Evolutionary conservation across 2,329 filamentous ascomycete species (phyloP), one percentile per base, ranked within the genome.

Genomic region (Allantophomopsis lycopodina): DNA sequence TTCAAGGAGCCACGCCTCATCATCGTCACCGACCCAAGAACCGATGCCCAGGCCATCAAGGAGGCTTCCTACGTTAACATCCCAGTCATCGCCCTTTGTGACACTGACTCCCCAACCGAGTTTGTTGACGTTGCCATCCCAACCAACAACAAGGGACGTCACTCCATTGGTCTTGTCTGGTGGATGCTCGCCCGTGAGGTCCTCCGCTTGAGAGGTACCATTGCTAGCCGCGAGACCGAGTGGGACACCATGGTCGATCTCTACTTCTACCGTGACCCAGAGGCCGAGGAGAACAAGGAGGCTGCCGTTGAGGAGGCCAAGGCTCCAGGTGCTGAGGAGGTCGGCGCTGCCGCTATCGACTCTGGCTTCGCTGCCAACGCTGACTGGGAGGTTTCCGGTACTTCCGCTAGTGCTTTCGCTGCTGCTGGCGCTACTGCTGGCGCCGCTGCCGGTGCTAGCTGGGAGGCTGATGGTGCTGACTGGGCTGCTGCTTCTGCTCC

Each of bases 1-100:
- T 98, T 98, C 87, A 95, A 95, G 82, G 91, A 98, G 77, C 91
- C 91, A 63, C 93, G 93, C 68, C 78, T 98, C 63, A 96, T 98
- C 70, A 80, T 98, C 65, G 91, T 98, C 61, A 98, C 91, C 71
- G 91, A 98, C 69, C 91, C 91, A 59, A 89, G 93, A 71, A 98
- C 93, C 74, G 91, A 98, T 61, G 86, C 91, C 65, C 91, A 98
- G 80, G 91, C 91, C 62, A 98, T 98, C 81, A 96, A 95, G 83
- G 91, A 98, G 77, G 91, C 93, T 64, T 91, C 83, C 63, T 98
- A 98, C 72, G 91, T 98, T 75, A 98, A 98, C 81, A 96, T 98
- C 65, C 91, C 91, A 64, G 91, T 98, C 69, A 95, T 98, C 61
- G 91, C 87, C 60, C 88, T 98, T 57, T 91, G 84, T 75, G 91